Conservation (phyloP, 495 filamentous ascomycete species). For the Cryomyces minteri region DNA sequence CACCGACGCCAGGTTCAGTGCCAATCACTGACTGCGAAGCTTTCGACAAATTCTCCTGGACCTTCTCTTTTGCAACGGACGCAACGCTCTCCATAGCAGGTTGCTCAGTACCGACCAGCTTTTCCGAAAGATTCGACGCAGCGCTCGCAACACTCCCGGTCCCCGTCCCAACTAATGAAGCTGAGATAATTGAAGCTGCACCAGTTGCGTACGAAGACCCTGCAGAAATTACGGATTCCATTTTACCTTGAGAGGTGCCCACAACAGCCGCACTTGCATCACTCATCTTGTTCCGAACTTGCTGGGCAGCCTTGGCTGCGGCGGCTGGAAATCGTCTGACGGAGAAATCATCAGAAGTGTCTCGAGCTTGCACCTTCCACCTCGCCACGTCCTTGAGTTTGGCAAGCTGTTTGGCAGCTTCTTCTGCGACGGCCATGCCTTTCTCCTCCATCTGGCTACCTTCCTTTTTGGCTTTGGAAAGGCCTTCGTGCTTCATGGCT, state of each 20-base stretch:
- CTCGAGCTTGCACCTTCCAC: conserved; percentile 69
- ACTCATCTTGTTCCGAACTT: conserved; percentile 23
- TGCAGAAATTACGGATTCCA: conserved; percentile 8
- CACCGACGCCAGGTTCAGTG: neutral
- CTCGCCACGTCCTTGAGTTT: conserved; percentile 67
- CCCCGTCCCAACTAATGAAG: conserved; percentile 7
- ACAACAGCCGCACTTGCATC: conserved; percentile 22
- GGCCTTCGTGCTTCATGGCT: conserved; percentile 50
- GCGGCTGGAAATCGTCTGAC: conserved; percentile 31
- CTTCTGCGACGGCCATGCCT: conserved; percentile 65
- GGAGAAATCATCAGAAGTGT: conserved; percentile 60
- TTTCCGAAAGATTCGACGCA: conserved; percentile 12
- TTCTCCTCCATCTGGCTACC: conserved; percentile 50
- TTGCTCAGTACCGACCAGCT: conserved; percentile 17
- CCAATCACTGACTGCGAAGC: conserved; percentile 17
- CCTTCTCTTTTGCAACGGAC: conserved; percentile 12
- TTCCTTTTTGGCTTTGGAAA: conserved; percentile 49
- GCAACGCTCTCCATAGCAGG: conserved; percentile 17
- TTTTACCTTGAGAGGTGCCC: conserved; percentile 18
- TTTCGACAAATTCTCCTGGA: conserved; percentile 16
- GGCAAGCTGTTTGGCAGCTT: conserved; percentile 64
- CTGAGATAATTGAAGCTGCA: neutral
- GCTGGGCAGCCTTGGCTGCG: conserved; percentile 23
- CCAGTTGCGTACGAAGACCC: neutral
- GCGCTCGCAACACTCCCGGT: conserved; percentile 13